Conservation (phyloP, 176 grass and related monocot genomes). For the barley (Hordeum vulgare) region DNA sequence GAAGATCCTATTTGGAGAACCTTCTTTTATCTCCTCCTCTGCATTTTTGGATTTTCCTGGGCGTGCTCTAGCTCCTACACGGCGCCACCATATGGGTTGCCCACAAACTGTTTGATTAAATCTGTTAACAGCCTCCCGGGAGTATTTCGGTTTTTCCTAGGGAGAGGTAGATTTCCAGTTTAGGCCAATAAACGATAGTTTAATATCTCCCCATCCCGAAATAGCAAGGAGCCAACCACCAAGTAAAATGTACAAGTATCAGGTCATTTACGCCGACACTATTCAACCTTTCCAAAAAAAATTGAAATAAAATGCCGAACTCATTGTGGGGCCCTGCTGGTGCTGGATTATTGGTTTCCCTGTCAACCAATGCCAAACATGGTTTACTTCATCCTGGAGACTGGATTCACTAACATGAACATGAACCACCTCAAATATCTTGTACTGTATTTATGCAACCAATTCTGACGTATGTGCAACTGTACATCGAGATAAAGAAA, state of each 20-base stretch:
- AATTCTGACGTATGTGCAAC: not conserved
- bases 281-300: not conserved
- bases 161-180: not conserved
- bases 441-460: not conserved
- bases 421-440: not conserved
- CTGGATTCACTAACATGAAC: not conserved
- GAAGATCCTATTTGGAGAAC: not conserved
- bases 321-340: not conserved
- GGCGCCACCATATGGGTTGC: not conserved
- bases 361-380: not conserved
- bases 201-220: too few species aligned
- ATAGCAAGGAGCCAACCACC: not conserved
- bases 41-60: not conserved
- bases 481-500: not conserved
- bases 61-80: not conserved
- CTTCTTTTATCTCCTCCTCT: not conserved
- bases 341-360: not conserved
- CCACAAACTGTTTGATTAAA: not conserved
- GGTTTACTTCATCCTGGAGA: not conserved
- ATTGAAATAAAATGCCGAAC: not conserved
- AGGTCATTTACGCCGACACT: not conserved
- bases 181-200: not conserved
- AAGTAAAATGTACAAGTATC: not conserved
- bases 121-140: not conserved
- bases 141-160: not conserved